Evolutionary conservation across 2,329 filamentous ascomycete species (phyloP), one percentile per base, ranked within the genome.

Genomic region (Aspergillus terreus): DNA sequence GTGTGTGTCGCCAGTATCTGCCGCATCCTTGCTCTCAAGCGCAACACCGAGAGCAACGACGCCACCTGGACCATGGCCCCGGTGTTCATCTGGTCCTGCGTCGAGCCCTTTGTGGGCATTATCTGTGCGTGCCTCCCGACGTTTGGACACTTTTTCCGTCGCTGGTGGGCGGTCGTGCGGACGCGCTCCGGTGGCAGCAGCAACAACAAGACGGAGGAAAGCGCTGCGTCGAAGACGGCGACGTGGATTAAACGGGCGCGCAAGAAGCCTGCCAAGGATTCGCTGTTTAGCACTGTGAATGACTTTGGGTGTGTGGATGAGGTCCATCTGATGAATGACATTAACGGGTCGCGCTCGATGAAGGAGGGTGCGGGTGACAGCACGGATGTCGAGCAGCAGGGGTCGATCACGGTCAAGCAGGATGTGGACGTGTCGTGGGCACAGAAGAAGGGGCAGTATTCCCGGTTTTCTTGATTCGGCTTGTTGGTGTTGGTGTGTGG

Each of bases 71-170:
- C 36, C 9, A 41, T 48, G 10, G 46, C 36, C 11, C 36, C 36
- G 6, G 36, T 48, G 10, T 48, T 48, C 25, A 30, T 48, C 23
- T 48, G 46, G 46, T 48, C 46, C 1, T 42, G 46, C 23, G 46
- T 48, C 14, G 46, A 48, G n/a, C 46, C 46, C 11, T 48, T 30
- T 4, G 40, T 48, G 5, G 46, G 46, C 0, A 48, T 48, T 9
- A 40, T 48, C 36, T 48, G 46, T 12, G 46, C 46, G 1, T 48
- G 46, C 25, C 35, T 48, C n/a, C 46, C 46, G 12, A 48, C 36
- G 1, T 17, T 48, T 11, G 17, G 23, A 2, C 46, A 38, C 2
- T 17, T 48, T 10, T 42, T 48, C 46, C 46, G 46, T 3, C 46
- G 46, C 7, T 47, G 46, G 35, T 47, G 46, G 46, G 32, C 46